A percentile compares a stretch with the other conserved stretches of the same genome.
phyloP scores from a whole-genome alignment of 257 asterid genomes.

The Solanum virginianum region DNA sequence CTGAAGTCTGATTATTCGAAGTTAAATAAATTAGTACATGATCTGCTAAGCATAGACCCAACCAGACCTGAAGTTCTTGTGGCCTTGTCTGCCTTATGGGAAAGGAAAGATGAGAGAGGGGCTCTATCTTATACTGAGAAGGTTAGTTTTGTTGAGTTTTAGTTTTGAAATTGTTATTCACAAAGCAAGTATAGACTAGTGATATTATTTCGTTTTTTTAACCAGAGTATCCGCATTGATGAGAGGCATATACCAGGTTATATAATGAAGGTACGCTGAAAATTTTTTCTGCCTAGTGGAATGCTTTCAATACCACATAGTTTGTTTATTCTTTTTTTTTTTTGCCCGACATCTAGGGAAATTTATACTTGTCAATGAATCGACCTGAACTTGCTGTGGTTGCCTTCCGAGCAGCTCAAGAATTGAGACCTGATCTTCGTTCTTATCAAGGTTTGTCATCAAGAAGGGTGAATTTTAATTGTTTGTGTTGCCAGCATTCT shows the following conservation, averaged over 20 bases:
- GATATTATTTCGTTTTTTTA: neutral
- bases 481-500: neutral
- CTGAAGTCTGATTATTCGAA: slow-evolving; percentile 60
- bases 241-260: slow-evolving; percentile 90
- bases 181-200: neutral
- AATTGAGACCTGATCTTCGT: slow-evolving; percentile 93
- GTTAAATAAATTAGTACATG: slow-evolving; percentile 79
- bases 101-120: slow-evolving; percentile 81
- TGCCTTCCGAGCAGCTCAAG: slow-evolving; percentile 87
- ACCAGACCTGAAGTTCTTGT: slow-evolving; percentile 89
- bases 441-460: slow-evolving; percentile 71
- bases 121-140: slow-evolving; percentile 85
- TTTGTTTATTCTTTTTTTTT: neutral
- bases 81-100: slow-evolving; percentile 89
- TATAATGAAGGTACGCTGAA: slow-evolving; percentile 68
- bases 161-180: neutral
- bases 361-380: slow-evolving; percentile 70
- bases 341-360: slow-evolving; percentile 52
- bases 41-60: slow-evolving; percentile 72
- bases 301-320: neutral
- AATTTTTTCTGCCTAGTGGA: neutral
- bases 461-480: neutral
- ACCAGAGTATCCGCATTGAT: slow-evolving; percentile 82
- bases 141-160: slow-evolving; percentile 30
- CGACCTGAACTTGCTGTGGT: slow-evolving; percentile 83